Evolutionary conservation across 2,329 filamentous ascomycete genomes (phyloP).

Genomic region (Colletotrichum paranaense): DNA sequence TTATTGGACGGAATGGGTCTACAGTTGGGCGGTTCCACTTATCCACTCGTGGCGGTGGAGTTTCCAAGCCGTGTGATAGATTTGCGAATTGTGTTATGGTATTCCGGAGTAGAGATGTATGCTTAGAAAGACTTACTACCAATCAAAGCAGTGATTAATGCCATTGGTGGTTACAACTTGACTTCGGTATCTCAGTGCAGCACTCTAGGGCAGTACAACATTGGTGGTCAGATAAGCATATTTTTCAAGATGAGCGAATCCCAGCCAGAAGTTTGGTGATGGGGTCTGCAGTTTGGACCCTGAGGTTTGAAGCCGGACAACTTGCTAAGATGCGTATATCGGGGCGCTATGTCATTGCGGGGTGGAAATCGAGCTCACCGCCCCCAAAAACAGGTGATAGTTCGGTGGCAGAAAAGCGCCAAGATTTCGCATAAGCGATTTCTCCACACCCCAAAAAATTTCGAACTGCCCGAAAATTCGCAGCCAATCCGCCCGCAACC

Average conservation of each 20-base stretch:
- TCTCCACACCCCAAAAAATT: conserved; percentile 38
- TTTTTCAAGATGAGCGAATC: background rate
- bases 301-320: background rate
- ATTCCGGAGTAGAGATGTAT: conserved; percentile 20
- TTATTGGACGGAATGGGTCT: conserved; percentile 25
- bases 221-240: background rate
- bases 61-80: conserved; percentile 15
- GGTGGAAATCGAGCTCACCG: conserved; percentile 6
- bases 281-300: conserved; percentile 16
- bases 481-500: conserved; percentile 34
- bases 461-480: conserved; percentile 34
- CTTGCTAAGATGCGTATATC: conserved; percentile 9
- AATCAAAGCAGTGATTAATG: conserved; percentile 12
- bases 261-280: background rate
- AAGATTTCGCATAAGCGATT: conserved; percentile 39
- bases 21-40: conserved; percentile 11
- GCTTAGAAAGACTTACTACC: conserved; percentile 17
- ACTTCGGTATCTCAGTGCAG: background rate
- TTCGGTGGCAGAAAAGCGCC: conserved; percentile 31
- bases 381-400: background rate
- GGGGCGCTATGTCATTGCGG: conserved; percentile 28
- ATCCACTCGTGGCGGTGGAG: background rate
- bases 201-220: background rate
- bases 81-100: conserved; percentile 2
- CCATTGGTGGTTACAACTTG: background rate